phyloP scores from a whole-genome alignment of 2,329 filamentous ascomycete species.

The Aspergillus novoparasiticus region DNA sequence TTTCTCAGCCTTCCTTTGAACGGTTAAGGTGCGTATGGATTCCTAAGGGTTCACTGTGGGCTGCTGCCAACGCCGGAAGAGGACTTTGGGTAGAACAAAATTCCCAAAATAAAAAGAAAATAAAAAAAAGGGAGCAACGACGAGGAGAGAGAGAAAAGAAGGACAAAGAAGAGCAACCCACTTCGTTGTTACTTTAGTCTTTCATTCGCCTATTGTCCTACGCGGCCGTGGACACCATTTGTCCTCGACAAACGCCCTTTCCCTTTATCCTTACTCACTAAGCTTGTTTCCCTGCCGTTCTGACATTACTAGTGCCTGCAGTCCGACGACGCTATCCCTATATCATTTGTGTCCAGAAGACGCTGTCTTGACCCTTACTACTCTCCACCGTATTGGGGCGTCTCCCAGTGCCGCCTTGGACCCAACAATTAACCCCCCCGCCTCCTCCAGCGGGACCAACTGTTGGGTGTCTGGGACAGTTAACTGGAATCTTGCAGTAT shows the following conservation, averaged over 20 bases:
- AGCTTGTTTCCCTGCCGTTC: constrained; percentile 11
- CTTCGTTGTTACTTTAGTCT: constrained; percentile 9
- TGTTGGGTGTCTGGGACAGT: constrained; percentile 25
- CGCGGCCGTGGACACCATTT: constrained; percentile 17
- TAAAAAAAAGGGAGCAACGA: constrained; percentile 4
- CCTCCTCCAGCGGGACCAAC: constrained; percentile 13
- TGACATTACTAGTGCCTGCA: constrained; percentile 19
- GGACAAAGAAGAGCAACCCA: constrained; percentile 16
- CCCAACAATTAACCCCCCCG: constrained; percentile 13
- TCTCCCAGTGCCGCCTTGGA: constrained; percentile 7
- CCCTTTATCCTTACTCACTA: constrained; percentile 14
- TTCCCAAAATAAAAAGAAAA: neutral
- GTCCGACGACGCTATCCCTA: constrained; percentile 12
- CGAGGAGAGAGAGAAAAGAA: constrained; percentile 8
- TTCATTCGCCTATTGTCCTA: constrained; percentile 15
- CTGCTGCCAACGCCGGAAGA: neutral
- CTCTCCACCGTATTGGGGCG: constrained; percentile 13
- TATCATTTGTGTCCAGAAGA: constrained; percentile 11
- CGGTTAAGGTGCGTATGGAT: constrained; percentile 15
- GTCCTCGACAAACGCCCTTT: constrained; percentile 22
- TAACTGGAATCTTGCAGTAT: constrained; percentile 31
- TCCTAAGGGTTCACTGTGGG: constrained; percentile 6
- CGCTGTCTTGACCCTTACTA: constrained; percentile 5
- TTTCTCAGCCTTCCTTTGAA: constrained; percentile 11
- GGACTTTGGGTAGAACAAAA: neutral